Conservation (phyloP, 2,329 filamentous ascomycete species). For the Basipetospora chlamydospora region DNA sequence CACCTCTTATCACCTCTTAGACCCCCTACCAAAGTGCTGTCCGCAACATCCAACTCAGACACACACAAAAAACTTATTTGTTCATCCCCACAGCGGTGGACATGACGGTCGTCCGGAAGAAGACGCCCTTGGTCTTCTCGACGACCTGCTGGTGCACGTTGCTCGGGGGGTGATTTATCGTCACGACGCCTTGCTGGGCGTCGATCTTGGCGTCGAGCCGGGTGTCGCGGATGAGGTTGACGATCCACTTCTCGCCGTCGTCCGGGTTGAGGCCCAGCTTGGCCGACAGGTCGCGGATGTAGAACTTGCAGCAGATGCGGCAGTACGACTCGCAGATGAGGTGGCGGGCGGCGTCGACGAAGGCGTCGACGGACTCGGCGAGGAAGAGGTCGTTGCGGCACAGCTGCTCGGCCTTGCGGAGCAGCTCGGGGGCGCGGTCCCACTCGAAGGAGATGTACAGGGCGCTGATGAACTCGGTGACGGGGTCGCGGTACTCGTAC, state of each 20-base stretch:
- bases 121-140: constrained; percentile 95
- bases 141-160: constrained; percentile 99
- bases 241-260: constrained; percentile 99
- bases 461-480: constrained; percentile 92
- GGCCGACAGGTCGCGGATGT: constrained; percentile 90
- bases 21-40: too few species aligned
- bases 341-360: constrained; percentile 88
- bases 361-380: constrained; percentile 65
- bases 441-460: constrained; percentile 81
- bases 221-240: constrained; percentile 96
- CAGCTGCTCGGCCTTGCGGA: constrained; percentile 78
- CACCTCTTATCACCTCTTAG: too few species aligned
- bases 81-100: constrained; percentile 50
- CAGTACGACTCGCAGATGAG: constrained; percentile 98
- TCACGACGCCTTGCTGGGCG: constrained; percentile 94
- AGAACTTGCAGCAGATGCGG: constrained; percentile 98
- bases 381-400: constrained; percentile 94
- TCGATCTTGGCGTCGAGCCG: constrained; percentile 98
- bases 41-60: too few species aligned
- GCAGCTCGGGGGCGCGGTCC: constrained; percentile 83
- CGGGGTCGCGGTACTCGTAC: constrained; percentile 92
- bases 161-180: constrained; percentile 98
- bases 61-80: constrained; percentile 25
- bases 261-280: constrained; percentile 84
- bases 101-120: constrained; percentile 95